These are phyloP conservation scores for Friedmanniomyces endolithicus DNA, from an alignment of 495 filamentous ascomycete genomes.

Conservation along the genomic window DNA sequence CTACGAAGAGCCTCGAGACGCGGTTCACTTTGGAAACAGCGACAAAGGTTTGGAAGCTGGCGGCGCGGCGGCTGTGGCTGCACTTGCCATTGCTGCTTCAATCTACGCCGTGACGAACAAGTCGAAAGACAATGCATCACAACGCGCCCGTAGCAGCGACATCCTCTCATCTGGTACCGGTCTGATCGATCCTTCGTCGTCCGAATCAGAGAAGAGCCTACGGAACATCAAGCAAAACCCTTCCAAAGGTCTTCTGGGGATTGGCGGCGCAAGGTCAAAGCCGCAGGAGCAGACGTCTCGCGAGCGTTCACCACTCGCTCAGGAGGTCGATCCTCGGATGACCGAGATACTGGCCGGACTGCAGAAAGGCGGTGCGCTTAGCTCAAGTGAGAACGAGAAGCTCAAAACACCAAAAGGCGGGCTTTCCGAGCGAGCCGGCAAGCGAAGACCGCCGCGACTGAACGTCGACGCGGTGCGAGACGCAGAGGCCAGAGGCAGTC, in stretches of 20 bases:
- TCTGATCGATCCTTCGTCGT: constrained; percentile 25
- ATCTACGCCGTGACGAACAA: background rate
- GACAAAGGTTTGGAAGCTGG: constrained; percentile 8
- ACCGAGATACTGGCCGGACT: constrained; percentile 25
- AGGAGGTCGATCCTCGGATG: constrained; percentile 22
- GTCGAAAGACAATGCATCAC: background rate
- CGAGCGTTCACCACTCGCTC: constrained; percentile 8
- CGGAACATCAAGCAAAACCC: constrained; percentile 13
- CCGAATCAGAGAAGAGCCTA: constrained; percentile 21
- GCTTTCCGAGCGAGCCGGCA: constrained; percentile 30
- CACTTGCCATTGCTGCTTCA: background rate
- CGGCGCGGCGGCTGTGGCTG: constrained; percentile 5
- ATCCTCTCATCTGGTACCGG: constrained; percentile 23
- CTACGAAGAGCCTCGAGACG: background rate
- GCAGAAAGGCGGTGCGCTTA: constrained; percentile 29
- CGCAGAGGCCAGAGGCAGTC: constrained; percentile 69
- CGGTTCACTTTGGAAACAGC: background rate
- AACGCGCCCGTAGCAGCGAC: background rate
- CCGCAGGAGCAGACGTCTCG: background rate
- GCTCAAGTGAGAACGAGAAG: constrained; percentile 13
- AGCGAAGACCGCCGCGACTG: constrained; percentile 57
- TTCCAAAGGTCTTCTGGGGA: constrained; percentile 7
- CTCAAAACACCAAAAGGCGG: constrained; percentile 12
- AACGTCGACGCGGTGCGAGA: constrained; percentile 68
- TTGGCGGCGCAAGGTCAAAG: background rate